A percentile compares a stretch with the other conserved stretches of the same genome.
phyloP scores from a whole-genome alignment of 179 eudicot genomes.

The Silene coronaria region DNA sequence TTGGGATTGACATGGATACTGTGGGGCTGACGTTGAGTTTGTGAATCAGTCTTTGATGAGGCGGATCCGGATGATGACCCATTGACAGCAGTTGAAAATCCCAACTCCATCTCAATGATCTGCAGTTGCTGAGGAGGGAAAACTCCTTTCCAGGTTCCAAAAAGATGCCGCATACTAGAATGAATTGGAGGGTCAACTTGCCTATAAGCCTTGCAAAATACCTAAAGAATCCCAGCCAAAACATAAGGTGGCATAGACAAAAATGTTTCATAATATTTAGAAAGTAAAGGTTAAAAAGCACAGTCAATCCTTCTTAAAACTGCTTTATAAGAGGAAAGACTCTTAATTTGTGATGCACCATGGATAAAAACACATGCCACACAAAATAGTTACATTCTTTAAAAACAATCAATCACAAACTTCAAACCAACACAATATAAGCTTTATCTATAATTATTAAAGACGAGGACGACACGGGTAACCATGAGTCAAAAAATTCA shows the following conservation, averaged over 20 bases:
- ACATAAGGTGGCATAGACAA: conserved; percentile 11
- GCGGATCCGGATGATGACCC: conserved; percentile 60
- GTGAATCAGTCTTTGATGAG: conserved; percentile 54
- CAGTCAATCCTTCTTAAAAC: not conserved
- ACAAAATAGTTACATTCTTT: not conserved
- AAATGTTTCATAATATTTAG: not conserved
- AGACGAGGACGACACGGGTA: not conserved
- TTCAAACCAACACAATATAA: not conserved
- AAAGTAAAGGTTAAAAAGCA: not conserved
- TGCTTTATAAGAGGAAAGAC: not conserved
- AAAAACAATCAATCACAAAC: not conserved
- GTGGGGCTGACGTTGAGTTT: conserved; percentile 58
- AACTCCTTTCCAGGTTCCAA: conserved; percentile 97
- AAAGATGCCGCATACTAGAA: conserved; percentile 81
- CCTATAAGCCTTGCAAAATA: conserved; percentile 87
- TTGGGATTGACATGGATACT: conserved; percentile 96
- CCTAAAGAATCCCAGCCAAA: conserved; percentile 41
- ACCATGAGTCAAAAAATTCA: not conserved
- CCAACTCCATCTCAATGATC: conserved; percentile 83
- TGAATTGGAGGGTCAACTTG: conserved; percentile 77
- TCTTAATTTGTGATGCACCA: not conserved
- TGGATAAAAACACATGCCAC: not conserved
- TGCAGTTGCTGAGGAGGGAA: conserved; percentile 86
- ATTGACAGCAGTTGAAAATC: conserved; percentile 52
- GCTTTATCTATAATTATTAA: not conserved